Evolutionary conservation across 495 filamentous ascomycete species (phyloP).

Genomic region (Cercophora scortea): DNA sequence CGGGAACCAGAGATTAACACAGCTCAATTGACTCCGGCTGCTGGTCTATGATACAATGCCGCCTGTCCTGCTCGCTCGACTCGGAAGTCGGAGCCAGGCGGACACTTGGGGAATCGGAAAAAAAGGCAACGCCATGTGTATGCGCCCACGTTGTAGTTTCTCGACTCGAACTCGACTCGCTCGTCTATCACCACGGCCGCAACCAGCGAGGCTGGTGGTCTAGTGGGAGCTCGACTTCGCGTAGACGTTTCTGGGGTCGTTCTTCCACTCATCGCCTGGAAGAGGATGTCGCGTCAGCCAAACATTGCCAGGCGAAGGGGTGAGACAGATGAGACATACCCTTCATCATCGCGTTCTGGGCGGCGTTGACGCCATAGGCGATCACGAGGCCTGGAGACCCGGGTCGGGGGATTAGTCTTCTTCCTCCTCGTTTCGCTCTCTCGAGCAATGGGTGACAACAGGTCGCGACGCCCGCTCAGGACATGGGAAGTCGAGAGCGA

Average conservation of each 20-base stretch:
- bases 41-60: constrained; percentile 26
- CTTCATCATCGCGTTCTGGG: constrained; percentile 58
- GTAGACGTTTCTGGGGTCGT: constrained; percentile 87
- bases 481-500: too few relatives aligned
- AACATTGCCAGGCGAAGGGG: background rate
- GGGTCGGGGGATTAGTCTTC: background rate
- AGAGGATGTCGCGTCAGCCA: constrained; percentile 14
- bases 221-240: constrained; percentile 47
- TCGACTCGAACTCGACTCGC: background rate
- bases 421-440: constrained; percentile 3
- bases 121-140: constrained; percentile 9
- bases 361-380: constrained; percentile 79
- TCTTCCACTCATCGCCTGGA: constrained; percentile 84
- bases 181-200: constrained; percentile 10
- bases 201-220: constrained; percentile 4
- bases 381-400: constrained; percentile 59
- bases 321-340: constrained; percentile 53
- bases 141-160: background rate
- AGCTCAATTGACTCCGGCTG: constrained; percentile 26
- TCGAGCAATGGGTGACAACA: too few relatives aligned
- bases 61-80: background rate
- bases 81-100: background rate
- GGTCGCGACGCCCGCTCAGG: too few relatives aligned
- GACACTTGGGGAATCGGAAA: constrained; percentile 9
- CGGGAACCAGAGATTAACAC: constrained; percentile 6